Evolutionary conservation across 1,284 basidiomycete species (phyloP).

Genomic region (Entoloma clypeatum): DNA sequence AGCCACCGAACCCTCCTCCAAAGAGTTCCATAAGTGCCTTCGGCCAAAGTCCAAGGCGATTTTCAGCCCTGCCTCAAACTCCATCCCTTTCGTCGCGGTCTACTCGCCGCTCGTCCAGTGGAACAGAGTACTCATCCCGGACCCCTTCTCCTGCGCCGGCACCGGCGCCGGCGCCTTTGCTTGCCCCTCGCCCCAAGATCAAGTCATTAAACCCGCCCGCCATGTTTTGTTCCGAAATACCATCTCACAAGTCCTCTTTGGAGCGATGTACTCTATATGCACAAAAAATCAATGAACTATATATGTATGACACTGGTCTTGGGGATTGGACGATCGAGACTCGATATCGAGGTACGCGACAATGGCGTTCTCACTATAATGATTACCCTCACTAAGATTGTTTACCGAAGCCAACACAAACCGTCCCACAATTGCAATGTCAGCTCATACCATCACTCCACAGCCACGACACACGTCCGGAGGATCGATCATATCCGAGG

Average conservation of each 20-base stretch:
- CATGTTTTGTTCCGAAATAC: conserved; percentile 72
- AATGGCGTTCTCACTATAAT: conserved; percentile 5
- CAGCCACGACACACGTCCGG: conserved; percentile 64
- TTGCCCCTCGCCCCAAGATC: conserved; percentile 34
- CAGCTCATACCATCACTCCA: conserved; percentile 31
- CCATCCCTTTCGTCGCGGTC: conserved; percentile 39
- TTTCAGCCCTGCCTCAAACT: conserved; percentile 55
- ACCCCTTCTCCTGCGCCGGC: conserved; percentile 39
- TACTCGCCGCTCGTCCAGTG: conserved; percentile 27
- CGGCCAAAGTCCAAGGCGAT: conserved; percentile 48
- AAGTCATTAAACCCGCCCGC: conserved; percentile 62
- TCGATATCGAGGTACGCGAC: conserved; percentile 55
- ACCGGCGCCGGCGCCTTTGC: conserved; percentile 20
- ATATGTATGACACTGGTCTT: conserved; percentile 74
- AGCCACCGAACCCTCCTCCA: conserved; percentile 46
- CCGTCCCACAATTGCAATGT: conserved; percentile 18
- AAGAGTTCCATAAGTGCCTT: conserved; percentile 46
- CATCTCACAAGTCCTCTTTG: conserved; percentile 51
- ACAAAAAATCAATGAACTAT: conserved; percentile 80
- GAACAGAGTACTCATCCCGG: conserved; percentile 35
- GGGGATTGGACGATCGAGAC: conserved; percentile 68
- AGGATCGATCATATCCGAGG: conserved; percentile 67
- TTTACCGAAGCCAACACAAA: conserved; percentile 15
- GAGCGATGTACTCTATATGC: conserved; percentile 81
- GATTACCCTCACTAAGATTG: conserved; percentile 10